Base-by-base conservation (phyloP, 2,329 filamentous ascomycete genomes). In the Exophiala viscosa region DNA sequence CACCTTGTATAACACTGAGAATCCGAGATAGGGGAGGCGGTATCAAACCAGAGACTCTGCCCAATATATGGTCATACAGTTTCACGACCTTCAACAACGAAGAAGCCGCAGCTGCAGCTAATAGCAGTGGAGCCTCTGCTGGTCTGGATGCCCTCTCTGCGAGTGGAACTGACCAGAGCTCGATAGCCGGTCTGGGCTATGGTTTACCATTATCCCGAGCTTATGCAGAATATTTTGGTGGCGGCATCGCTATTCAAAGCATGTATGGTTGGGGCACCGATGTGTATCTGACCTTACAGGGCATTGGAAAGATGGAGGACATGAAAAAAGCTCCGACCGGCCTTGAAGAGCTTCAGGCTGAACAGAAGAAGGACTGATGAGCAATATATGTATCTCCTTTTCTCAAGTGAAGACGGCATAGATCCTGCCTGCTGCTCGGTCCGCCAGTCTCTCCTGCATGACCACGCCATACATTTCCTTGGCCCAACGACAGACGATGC, bases 221-320 rank as follows among this genome's bases (percentile, higher is more conserved):
- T 0, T 99, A 99, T 66, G 93, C 93, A 0, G 92, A 99, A 74
- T 99, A 97, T 65, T 99, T 99, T 75, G 93, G 93, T 2, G 93
- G 93, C 0, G 91, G 91, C 2, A 93, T 99, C 53, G 85, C 85
- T 3, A 85, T 99, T n/a, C 92, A 99, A 77, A 96, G 90, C 67
- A 72, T 97, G 42, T 93, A 90, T 75, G 92, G 93, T 3, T 99
- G 93, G 93, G 93, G 84, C 0, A 84, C 82, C 2, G 83, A 86
- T 71, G 82, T 85, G 1, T 86, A 85, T 68, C 67, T 86, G 49
- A 84, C 78, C 45, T 62, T 85, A 58, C 74, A 80, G 59, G 82
- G 82, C 0, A 80, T 85, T 48, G 82, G 81, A 0, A 79, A 72
- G 56, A 67, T 76, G 13, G 48, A 59, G 14, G 53, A 50, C 6